phyloP scores from a whole-genome alignment of 306 rosid species.

The Quercus alba region DNA sequence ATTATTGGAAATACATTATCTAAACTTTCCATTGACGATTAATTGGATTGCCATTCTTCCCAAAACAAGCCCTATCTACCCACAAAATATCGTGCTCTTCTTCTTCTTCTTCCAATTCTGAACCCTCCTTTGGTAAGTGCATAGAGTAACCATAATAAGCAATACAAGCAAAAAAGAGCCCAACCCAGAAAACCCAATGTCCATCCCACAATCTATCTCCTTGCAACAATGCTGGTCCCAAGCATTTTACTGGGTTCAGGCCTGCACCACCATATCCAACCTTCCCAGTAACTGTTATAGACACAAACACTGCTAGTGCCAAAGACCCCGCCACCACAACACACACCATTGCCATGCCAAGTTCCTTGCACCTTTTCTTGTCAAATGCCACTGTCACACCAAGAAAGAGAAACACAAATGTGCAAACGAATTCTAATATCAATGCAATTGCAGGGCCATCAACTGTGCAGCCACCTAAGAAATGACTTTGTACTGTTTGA shows the following conservation, averaged over 20 bases:
- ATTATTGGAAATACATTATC: too few relatives aligned
- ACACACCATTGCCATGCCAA: slow-evolving; percentile 59
- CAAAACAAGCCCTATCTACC: slow-evolving; percentile 19
- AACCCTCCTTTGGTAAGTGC: slow-evolving; percentile 43
- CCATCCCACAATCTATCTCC: slow-evolving; percentile 66
- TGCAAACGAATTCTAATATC: slow-evolving; percentile 52
- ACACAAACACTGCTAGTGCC: slow-evolving; percentile 64
- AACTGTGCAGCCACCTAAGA: slow-evolving; percentile 69
- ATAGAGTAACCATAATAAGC: slow-evolving; percentile 44
- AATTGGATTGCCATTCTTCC: background rate
- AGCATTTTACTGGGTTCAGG: slow-evolving; percentile 64
- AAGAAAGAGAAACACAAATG: slow-evolving; percentile 62
- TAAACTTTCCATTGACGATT: background rate
- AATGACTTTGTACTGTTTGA: slow-evolving; percentile 21
- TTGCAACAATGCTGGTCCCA: slow-evolving; percentile 58
- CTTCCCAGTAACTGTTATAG: slow-evolving; percentile 47
- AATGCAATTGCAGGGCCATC: background rate
- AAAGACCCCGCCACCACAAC: slow-evolving; percentile 49
- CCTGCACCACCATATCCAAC: slow-evolving; percentile 69
- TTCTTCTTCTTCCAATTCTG: slow-evolving; percentile 30
- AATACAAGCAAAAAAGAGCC: slow-evolving; percentile 66
- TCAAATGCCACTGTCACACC: slow-evolving; percentile 73
- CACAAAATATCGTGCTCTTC: slow-evolving; percentile 31
- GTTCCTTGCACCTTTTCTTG: slow-evolving; percentile 40
- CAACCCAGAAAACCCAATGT: slow-evolving; percentile 89